phyloP scores from a whole-genome alignment of 2,329 filamentous ascomycete genomes.

The Ophiostoma populinum region DNA sequence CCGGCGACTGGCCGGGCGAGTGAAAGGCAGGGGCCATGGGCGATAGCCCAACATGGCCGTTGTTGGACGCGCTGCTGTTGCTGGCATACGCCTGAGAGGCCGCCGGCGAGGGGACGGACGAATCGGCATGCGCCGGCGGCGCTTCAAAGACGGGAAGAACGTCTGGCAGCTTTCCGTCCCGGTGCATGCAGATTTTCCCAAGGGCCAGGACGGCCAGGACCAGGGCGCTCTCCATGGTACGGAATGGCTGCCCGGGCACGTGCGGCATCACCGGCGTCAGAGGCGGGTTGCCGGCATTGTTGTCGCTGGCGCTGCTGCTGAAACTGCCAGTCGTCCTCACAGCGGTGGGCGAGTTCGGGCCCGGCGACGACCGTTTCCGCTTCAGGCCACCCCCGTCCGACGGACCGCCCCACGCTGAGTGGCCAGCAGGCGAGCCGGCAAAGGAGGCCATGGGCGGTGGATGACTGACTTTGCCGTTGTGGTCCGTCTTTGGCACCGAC shows the following conservation, averaged over 20 bases:
- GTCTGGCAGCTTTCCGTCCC: slow-evolving; percentile 33
- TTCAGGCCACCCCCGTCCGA: slow-evolving; percentile 22
- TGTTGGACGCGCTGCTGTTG: not conserved
- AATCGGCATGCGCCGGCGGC: not conserved
- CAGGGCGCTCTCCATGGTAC: slow-evolving; percentile 64
- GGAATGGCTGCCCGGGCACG: slow-evolving; percentile 34
- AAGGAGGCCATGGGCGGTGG: slow-evolving; percentile 16
- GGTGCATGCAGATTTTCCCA: slow-evolving; percentile 58
- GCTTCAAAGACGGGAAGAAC: slow-evolving; percentile 30
- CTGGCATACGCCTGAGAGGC: not conserved
- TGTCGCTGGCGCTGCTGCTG: slow-evolving; percentile 8
- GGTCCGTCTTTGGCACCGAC: slow-evolving; percentile 1
- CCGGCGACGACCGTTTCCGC: slow-evolving; percentile 33
- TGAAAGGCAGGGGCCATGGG: slow-evolving; percentile 32
- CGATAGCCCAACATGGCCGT: slow-evolving; percentile 33
- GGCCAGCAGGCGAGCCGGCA: slow-evolving; percentile 8
- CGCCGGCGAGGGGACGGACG: slow-evolving; percentile 15
- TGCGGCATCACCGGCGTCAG: slow-evolving; percentile 9
- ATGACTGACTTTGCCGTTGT: not conserved
- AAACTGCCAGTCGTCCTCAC: too few relatives aligned
- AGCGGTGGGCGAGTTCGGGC: slow-evolving; percentile 18
- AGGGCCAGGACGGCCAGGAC: slow-evolving; percentile 71
- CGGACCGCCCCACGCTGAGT: not conserved
- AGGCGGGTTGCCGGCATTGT: not conserved
- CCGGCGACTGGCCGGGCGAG: slow-evolving; percentile 30